Percentiles rank a stretch among this genome's conserved stretches.
These are phyloP conservation scores for Neofusicoccum umdonicola DNA, from an alignment of 2,329 filamentous ascomycete genomes.

Conservation along the genomic window DNA sequence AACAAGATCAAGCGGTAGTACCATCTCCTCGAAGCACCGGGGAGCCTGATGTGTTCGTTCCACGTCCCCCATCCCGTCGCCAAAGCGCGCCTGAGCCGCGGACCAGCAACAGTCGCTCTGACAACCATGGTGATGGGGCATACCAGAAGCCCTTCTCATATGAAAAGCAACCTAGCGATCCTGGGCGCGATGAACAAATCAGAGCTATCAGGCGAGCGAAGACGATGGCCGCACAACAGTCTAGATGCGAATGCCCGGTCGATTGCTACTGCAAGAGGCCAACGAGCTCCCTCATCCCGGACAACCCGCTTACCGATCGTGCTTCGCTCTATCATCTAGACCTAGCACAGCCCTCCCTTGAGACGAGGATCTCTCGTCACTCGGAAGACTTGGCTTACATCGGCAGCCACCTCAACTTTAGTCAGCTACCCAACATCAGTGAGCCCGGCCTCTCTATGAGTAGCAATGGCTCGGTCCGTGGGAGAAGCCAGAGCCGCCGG, in stretches of 20 bases:
- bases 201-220: not conserved
- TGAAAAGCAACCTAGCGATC: not conserved
- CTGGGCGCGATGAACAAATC: not conserved
- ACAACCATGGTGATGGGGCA: not conserved
- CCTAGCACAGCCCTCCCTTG: conserved; percentile 1
- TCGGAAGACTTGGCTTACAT: not conserved
- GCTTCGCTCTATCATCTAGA: conserved; percentile 11
- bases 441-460: not conserved
- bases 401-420: not conserved
- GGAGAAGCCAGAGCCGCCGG: not conserved
- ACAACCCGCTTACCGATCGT: conserved; percentile 3
- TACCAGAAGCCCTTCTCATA: not conserved
- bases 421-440: not conserved
- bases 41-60: not conserved
- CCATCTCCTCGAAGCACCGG: not conserved
- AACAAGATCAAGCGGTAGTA: not conserved
- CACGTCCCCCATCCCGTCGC: not conserved
- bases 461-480: not conserved
- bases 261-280: conserved; percentile 13
- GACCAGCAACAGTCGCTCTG: not conserved
- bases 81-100: conserved; percentile 2
- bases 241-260: not conserved
- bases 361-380: not conserved
- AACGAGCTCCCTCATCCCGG: conserved; percentile 6
- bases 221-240: not conserved